Conservation (phyloP, 2,329 filamentous ascomycete genomes). For the Sordariomycetes sp. region DNA sequence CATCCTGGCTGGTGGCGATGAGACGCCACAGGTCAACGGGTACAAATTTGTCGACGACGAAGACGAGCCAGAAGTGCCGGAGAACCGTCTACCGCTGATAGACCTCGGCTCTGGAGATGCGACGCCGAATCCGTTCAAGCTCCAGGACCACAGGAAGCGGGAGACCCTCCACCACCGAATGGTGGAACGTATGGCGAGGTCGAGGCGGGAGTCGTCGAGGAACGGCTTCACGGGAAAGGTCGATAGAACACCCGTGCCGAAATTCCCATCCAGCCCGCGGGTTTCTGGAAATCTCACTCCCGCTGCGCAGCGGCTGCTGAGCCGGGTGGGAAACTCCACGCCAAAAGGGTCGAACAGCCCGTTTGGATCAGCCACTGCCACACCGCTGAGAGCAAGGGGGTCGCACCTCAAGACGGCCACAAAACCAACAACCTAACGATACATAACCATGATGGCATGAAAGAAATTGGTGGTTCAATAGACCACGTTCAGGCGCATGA, state of each 20-base stretch:
- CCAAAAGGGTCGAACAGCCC: conserved; percentile 22
- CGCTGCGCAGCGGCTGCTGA: conserved; percentile 60
- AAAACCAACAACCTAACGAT: conserved; percentile 8
- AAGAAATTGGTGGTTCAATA: background rate
- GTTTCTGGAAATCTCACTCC: conserved; percentile 54
- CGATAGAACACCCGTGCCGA: conserved; percentile 53
- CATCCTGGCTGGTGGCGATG: conserved; percentile 42
- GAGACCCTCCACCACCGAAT: conserved; percentile 79
- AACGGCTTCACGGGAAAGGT: conserved; percentile 49
- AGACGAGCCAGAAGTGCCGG: conserved; percentile 27
- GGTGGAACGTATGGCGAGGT: conserved; percentile 70
- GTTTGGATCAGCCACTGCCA: conserved; percentile 20
- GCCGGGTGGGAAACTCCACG: conserved; percentile 39
- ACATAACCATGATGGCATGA: background rate
- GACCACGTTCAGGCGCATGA: background rate
- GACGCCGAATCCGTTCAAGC: conserved; percentile 70
- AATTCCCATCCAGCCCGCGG: conserved; percentile 56
- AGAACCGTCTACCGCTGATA: conserved; percentile 26
- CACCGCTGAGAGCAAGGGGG: conserved; percentile 24
- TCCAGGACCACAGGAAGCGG: conserved; percentile 62
- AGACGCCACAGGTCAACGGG: conserved; percentile 85
- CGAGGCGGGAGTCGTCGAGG: conserved; percentile 52
- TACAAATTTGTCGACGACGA: conserved; percentile 91
- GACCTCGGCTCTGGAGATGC: conserved; percentile 48
- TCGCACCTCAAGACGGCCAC: conserved; percentile 24